phyloP scores from a whole-genome alignment of 192 early-diverging fungal species.

The Gamsiella multidivaricata region DNA sequence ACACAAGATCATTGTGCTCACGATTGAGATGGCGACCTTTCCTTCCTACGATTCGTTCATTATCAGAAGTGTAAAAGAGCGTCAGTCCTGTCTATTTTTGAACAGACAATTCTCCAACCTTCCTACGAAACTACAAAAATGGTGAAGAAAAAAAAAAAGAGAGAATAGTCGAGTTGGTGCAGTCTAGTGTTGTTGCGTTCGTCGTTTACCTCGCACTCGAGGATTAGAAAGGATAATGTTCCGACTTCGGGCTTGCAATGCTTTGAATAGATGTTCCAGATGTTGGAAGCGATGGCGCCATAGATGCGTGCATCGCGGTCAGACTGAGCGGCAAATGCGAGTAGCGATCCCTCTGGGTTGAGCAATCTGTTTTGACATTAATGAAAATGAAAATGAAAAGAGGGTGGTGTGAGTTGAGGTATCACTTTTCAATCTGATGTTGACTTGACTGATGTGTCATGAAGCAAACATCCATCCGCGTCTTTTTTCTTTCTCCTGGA shows the following conservation, averaged over 20 bases:
- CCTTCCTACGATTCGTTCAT: constrained; percentile 51
- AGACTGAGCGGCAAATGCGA: constrained; percentile 65
- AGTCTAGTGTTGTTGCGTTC: no score
- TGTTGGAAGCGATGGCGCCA: constrained; percentile 69
- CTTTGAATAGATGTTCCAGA: constrained; percentile 68
- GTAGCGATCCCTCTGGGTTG: constrained; percentile 66
- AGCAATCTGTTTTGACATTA: constrained; percentile 54
- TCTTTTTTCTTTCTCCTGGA: neutral
- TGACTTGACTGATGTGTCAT: no score
- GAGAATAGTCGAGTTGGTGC: no score
- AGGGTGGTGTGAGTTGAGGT: no score
- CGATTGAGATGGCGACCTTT: constrained; percentile 56
- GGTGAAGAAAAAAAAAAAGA: no score
- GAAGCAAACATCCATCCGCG: no score
- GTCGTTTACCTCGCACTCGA: constrained; percentile 59
- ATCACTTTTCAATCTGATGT: no score
- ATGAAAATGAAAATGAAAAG: no score
- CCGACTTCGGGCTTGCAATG: constrained; percentile 48
- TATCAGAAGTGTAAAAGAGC: neutral
- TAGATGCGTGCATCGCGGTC: constrained; percentile 65
- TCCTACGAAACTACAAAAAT: no score
- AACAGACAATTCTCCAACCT: no score
- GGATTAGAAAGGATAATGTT: constrained; percentile 55
- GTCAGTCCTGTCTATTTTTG: no score
- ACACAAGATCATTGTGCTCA: constrained; percentile 66